Base-by-base conservation (phyloP, 768 basidiomycete genomes). In the Tulasnella sp. region DNA sequence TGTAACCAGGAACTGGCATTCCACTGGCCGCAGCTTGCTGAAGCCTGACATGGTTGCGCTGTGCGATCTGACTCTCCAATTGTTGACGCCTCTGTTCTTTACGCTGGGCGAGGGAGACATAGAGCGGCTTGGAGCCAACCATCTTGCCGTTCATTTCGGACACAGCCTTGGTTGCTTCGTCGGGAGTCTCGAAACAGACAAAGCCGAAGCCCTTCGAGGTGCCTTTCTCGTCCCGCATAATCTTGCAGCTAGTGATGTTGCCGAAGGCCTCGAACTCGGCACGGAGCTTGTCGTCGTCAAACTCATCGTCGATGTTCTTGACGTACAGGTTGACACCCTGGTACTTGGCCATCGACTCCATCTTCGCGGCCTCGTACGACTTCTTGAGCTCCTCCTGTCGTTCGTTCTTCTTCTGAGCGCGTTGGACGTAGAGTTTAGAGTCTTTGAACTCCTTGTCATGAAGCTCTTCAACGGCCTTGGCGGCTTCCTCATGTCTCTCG, bases 71-170 rank as follows among this genome's bases (percentile, higher is more conserved):
- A 83, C 93, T 96, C 87, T 99, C 98, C 82, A 99, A 90, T 85
- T 99, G 96, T 85, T 99, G 97, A 83, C 96, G 91, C 84, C 98
- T 94, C 83, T 98, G 94, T 83, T 99, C 98, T 80, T 96, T 95
- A 81, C 97, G 95, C 84, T 99, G 98, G 81, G 98, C 98, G 81
- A 99, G 91, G 57, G 97, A 96, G 84, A 99, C 98, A 83, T 99
- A 99, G 82, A 99, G 90, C 75, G 98, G 98, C 87, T 99, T 99
- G 81, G 92, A 90, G 80, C 97, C 97, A 83, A 99, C 94, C 92
- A 99, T 99, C 88, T 97, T 97, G 90, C 98, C 98, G 90, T 99
- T 99, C 96, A 99, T 98, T 88, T 99, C 98, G 77, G 95, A 94
- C 79, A 99, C 96, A 79, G 98, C 98, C 88, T 99, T 99, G 83